Base-by-base conservation (phyloP, 2,329 filamentous ascomycete species). In the Amesomyces nigricolor region DNA sequence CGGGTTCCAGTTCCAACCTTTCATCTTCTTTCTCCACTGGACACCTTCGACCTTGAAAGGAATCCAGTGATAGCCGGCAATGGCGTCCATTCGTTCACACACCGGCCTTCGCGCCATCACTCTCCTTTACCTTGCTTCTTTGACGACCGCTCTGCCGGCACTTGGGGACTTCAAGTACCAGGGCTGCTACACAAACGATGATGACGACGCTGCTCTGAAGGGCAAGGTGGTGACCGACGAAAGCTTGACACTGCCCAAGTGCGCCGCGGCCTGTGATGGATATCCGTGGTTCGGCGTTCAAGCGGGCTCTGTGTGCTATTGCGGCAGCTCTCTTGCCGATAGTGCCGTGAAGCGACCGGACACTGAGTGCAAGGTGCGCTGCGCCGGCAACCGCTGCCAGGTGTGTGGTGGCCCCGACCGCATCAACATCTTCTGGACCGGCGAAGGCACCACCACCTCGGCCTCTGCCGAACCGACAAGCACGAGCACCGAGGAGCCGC, bases 271-370 rank as follows among this genome's bases (percentile, higher is more conserved):
- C 17, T 65, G 72, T 63, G 58, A 56, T n/a, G 64, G 59, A 13
- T 72, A 67, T 58, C 55, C 63, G 35, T 73, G 66, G 56, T 73
- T 71, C 47, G 72, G 71, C 17, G 60, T 69, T 14, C 69, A 73
- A 57, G 71, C 68, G 51, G 63, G 59, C 2, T 56, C 54, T 5
- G 67, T 73, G 56, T 74, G 72, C 54, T 71, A 57, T 51, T 69
- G 67, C 56, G 66, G 65, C 37, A 59, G 58, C 11, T 14, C n/a
- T 9, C 30, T 63, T 26, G 40, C 52, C 26, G n/a, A 37, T 9
- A 39, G 29, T 10, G 52, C 55, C 35, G 58, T 49, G 29, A 47
- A 58, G 17, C 47, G 57, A 4, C 50, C 50, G 8, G 54, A 56
- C 16, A 52, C 44, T 19, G 54, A 59, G 14, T 66, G 64, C 56